Evolutionary conservation across 352 stramenopile species (phyloP), one percentile per base, ranked within the genome.

Genomic region (Nothophytophthora sp.): DNA sequence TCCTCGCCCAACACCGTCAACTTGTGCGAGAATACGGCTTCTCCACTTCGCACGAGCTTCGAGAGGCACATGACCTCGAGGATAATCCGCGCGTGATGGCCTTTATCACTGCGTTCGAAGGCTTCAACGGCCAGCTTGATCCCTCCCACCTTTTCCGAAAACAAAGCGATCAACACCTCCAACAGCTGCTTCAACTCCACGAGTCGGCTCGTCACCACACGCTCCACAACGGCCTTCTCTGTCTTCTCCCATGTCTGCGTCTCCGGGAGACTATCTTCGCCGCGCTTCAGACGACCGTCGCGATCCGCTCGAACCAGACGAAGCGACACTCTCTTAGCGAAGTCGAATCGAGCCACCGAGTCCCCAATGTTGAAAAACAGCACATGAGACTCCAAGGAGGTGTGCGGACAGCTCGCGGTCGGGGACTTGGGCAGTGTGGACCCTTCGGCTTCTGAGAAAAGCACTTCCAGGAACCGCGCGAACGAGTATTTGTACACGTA

Each of bases 401-500:
- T 50, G 55, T 92, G 81, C 1, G 60, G 34, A 30, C 80, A 90
- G 3, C 29, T 53, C 3, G 38, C 28, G 23, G 36, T 50, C 4
- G 48, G 22, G 16, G 38, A 56, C 16, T 49, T 59, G 11, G 54
- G 38, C 27, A 60, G 11, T 7, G 35, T 22, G 4, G 24, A 44
- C 33, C 34, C 46, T 60, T 74, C 55, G 47, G 56, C 43, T 47
- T 98, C 96, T 28, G 91, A 92, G 41, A 99, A 98, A 25, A 96
- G 86, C 7, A 98, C 76, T 63, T 99, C 96, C n/a, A 99, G 63
- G 43, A 99, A 98, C 48, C 98, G 97, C 20, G 95, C 96, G 68
- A 99, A 98, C 11, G 88, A 98, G 68, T 98, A 98, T 69, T 99
- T 98, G 86, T 97, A 98, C 18, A 96, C 70, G 91, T 97, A 65